A percentile compares a stretch with the other conserved stretches of the same genome.
Evolutionary conservation across 2,329 filamentous ascomycete species (phyloP).

Genomic region (Cryphonectria carpinicola): DNA sequence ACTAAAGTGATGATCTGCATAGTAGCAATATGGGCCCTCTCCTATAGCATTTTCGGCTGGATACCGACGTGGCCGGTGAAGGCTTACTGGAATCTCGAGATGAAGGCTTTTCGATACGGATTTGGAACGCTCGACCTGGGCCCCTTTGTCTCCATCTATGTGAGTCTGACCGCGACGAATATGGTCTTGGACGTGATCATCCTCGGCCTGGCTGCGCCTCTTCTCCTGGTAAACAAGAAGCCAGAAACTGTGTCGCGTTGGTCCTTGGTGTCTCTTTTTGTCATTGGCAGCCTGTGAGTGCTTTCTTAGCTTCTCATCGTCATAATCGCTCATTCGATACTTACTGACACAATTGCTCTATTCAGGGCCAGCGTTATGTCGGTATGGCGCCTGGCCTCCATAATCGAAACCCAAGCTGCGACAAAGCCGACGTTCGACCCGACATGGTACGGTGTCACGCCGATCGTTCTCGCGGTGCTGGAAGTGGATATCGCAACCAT

Average conservation of each 20-base stretch:
- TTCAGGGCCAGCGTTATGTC: slow-evolving; percentile 38
- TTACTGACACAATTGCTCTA: not conserved
- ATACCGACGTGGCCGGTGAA: slow-evolving; percentile 38
- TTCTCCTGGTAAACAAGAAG: slow-evolving; percentile 36
- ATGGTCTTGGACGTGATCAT: slow-evolving; percentile 39
- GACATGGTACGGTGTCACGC: slow-evolving; percentile 41
- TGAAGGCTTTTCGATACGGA: slow-evolving; percentile 32
- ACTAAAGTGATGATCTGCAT: slow-evolving; percentile 33
- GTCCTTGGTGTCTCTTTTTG: slow-evolving; percentile 36
- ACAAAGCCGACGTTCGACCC: slow-evolving; percentile 42
- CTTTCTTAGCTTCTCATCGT: not conserved
- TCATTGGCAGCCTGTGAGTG: slow-evolving; percentile 39
- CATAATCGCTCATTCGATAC: not conserved
- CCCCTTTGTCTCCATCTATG: slow-evolving; percentile 36
- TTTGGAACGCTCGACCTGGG: slow-evolving; percentile 37
- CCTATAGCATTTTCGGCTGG: slow-evolving; percentile 39
- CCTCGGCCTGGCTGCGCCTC: slow-evolving; percentile 38
- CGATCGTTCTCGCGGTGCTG: slow-evolving; percentile 40
- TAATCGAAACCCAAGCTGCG: slow-evolving; percentile 36
- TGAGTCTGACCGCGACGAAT: slow-evolving; percentile 38
- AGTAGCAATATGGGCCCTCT: slow-evolving; percentile 37
- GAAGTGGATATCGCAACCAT: slow-evolving; percentile 37
- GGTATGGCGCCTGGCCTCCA: slow-evolving; percentile 39
- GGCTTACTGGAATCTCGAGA: slow-evolving; percentile 37
- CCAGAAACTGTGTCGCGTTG: slow-evolving; percentile 35